phyloP scores from a whole-genome alignment of 805 yeast genomes.

The Ogataea nonfermentans region DNA sequence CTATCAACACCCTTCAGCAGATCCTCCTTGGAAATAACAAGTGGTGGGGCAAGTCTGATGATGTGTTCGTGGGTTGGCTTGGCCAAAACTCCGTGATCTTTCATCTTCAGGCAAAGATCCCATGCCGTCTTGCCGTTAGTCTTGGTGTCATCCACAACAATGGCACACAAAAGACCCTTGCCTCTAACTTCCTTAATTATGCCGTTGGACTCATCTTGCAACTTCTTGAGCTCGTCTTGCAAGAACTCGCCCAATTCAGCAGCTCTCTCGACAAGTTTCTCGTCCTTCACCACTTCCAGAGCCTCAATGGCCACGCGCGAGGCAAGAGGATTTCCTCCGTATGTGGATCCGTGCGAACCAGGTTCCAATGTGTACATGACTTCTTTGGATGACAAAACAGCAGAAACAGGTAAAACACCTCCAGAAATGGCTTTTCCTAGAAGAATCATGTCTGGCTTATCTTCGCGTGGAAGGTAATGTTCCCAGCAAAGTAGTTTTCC shows the following conservation, averaged over 20 bases:
- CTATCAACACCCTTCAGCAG: slow-evolving; percentile 75
- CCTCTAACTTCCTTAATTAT: slow-evolving; percentile 70
- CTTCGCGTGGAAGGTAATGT: slow-evolving; percentile 59
- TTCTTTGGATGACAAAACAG: slow-evolving; percentile 84
- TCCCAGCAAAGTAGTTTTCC: slow-evolving; percentile 92
- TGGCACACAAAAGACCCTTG: slow-evolving; percentile 82
- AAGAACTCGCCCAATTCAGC: slow-evolving; percentile 66
- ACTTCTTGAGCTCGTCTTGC: slow-evolving; percentile 52
- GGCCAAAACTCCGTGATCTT: slow-evolving; percentile 84
- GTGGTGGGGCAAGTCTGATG: slow-evolving; percentile 94
- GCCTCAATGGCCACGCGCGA: slow-evolving; percentile 94
- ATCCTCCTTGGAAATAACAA: slow-evolving; percentile 87
- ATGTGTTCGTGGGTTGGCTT: slow-evolving; percentile 97
- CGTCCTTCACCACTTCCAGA: slow-evolving; percentile 83
- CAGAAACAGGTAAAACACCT: slow-evolving; percentile 90
- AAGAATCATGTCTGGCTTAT: slow-evolving; percentile 85
- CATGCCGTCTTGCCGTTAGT: slow-evolving; percentile 91
- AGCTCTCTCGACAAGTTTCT: slow-evolving; percentile 79
- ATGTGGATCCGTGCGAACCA: slow-evolving; percentile 97
- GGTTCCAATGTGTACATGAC: slow-evolving; percentile 89
- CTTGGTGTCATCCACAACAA: slow-evolving; percentile 82
- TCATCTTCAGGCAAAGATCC: slow-evolving; percentile 91
- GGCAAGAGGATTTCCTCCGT: slow-evolving; percentile 96
- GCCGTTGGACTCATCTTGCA: slow-evolving; percentile 52
- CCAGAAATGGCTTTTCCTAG: slow-evolving; percentile 96